Conservation (phyloP, 495 filamentous ascomycete species). For the Aspergillus funiculosus region DNA sequence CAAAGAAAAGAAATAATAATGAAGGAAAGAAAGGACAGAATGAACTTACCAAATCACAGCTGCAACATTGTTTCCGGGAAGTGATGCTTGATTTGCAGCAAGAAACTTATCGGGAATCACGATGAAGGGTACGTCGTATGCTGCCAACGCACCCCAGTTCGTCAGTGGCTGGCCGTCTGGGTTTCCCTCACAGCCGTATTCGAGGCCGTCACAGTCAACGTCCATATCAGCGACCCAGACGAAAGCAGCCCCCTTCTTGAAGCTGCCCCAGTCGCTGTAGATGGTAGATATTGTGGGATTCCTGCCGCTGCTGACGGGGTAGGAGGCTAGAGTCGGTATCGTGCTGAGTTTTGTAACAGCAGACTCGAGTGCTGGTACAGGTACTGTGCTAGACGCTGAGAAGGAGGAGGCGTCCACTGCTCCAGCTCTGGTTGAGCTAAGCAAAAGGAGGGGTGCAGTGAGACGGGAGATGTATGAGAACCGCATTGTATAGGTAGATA, state of each 20-base stretch:
- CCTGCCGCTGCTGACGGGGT: conserved; percentile 4
- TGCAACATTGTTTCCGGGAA: conserved; percentile 33
- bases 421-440: neutral
- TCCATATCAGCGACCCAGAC: conserved; percentile 28
- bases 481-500: too few species aligned
- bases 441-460: neutral
- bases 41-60: conserved; percentile 33
- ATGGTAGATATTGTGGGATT: conserved; percentile 8
- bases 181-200: conserved; percentile 35
- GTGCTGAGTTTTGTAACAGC: neutral
- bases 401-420: conserved; percentile 3
- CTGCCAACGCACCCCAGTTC: conserved; percentile 36
- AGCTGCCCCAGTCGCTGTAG: conserved; percentile 26
- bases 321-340: conserved; percentile 5
- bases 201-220: conserved; percentile 36
- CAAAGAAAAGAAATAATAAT: too few species aligned
- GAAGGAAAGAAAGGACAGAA: neutral
- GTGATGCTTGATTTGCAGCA: conserved; percentile 20
- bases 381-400: conserved; percentile 1
- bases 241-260: conserved; percentile 19
- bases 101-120: conserved; percentile 34
- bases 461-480: neutral
- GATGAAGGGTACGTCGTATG: conserved; percentile 36
- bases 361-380: conserved; percentile 1
- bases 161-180: conserved; percentile 29